Percentiles rank a stretch among this genome's conserved stretches.
Evolutionary conservation across 73 alveolate genomes (phyloP).

Genomic region (Paramecium bursaria): DNA sequence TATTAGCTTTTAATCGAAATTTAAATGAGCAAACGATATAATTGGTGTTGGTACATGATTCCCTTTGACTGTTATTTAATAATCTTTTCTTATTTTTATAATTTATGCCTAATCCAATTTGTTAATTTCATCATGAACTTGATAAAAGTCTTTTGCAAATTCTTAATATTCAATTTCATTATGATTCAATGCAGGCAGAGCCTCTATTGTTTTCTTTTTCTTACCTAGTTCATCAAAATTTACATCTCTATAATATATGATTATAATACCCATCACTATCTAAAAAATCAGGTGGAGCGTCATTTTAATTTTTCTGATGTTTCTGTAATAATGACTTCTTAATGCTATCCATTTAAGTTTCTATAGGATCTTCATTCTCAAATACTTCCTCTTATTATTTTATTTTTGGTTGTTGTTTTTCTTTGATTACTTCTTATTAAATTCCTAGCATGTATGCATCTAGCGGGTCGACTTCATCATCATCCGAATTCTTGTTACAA

Average conservation of each 20-base stretch:
- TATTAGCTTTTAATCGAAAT: conserved; percentile 68
- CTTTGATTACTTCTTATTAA: conserved; percentile 50
- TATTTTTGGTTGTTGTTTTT: conserved; percentile 2
- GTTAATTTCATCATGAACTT: conserved; percentile 89
- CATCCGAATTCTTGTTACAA: conserved; percentile 1
- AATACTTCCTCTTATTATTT: conserved; percentile 54
- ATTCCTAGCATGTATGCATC: conserved; percentile 58
- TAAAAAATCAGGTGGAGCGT: conserved; percentile 18
- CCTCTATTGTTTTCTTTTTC: conserved; percentile 71
- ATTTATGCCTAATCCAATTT: conserved; percentile 76
- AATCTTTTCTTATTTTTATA: conserved; percentile 76
- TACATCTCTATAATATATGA: conserved; percentile 19
- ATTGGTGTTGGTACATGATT: conserved; percentile 89
- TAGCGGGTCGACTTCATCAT: conserved; percentile 64
- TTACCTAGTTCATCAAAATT: conserved; percentile 63
- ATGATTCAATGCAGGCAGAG: conserved; percentile 79
- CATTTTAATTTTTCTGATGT: conserved; percentile 19
- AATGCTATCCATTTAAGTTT: conserved; percentile 51
- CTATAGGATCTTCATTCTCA: conserved; percentile 68
- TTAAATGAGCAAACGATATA: conserved; percentile 64
- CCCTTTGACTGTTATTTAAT: conserved; percentile 80
- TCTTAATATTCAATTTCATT: conserved; percentile 82
- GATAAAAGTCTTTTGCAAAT: conserved; percentile 81
- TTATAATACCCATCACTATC: conserved; percentile 58
- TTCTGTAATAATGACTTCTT: conserved; percentile 41